These are phyloP conservation scores for Cladosporium phlei DNA, from an alignment of 2,329 filamentous ascomycete species.

Conservation along the genomic window DNA sequence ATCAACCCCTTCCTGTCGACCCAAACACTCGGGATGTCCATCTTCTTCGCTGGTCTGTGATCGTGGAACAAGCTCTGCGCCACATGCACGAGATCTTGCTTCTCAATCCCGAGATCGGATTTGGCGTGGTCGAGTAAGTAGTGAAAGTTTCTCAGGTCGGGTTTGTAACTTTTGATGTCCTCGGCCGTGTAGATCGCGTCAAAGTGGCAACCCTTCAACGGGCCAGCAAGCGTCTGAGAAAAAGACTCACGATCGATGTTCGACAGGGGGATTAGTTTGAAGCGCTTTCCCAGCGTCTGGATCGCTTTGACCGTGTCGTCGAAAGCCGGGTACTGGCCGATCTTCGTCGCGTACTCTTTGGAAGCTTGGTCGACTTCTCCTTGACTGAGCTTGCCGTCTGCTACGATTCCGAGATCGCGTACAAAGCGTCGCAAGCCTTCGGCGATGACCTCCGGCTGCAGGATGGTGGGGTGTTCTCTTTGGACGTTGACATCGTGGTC, in stretches of 20 bases:
- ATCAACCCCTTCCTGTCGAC: conserved; percentile 54
- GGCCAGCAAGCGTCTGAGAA: conserved; percentile 42
- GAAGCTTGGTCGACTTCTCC: conserved; percentile 38
- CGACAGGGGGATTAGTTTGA: conserved; percentile 57
- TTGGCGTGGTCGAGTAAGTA: conserved; percentile 56
- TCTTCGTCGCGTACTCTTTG: conserved; percentile 47
- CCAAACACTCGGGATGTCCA: conserved; percentile 61
- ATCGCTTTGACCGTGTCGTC: conserved; percentile 54
- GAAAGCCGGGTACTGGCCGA: conserved; percentile 55
- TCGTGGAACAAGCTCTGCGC: conserved; percentile 65
- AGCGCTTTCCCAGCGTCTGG: conserved; percentile 44
- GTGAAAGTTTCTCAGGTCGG: conserved; percentile 58
- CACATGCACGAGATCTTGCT: conserved; percentile 59
- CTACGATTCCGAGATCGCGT: conserved; percentile 40
- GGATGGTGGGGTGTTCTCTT: conserved; percentile 49
- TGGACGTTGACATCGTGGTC: conserved; percentile 50
- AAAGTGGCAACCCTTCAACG: conserved; percentile 53
- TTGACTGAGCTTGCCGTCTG: conserved; percentile 47
- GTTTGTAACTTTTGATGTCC: conserved; percentile 69
- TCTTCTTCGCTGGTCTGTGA: conserved; percentile 58
- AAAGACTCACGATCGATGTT: conserved; percentile 57
- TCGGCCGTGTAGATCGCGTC: conserved; percentile 66
- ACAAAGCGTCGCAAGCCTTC: conserved; percentile 30
- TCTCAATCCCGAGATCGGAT: conserved; percentile 53
- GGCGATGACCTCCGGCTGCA: conserved; percentile 53